Conservation (phyloP, 2,329 filamentous ascomycete genomes). For the Fusarium sp. region DNA sequence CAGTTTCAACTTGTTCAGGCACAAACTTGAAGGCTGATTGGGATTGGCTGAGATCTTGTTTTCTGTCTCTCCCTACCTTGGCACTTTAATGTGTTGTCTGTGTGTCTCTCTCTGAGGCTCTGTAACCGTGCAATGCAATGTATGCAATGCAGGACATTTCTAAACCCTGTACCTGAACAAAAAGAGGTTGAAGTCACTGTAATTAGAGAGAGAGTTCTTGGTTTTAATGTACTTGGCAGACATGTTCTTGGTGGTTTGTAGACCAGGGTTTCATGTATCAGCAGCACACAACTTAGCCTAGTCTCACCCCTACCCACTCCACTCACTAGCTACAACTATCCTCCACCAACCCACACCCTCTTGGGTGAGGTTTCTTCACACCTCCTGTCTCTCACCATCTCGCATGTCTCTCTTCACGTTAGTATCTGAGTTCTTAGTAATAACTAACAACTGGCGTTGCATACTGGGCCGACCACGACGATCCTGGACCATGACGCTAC, state of each 20-base stretch:
- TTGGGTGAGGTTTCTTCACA: background rate
- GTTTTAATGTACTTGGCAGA: slow-evolving; percentile 3
- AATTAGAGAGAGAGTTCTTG: slow-evolving; percentile 17
- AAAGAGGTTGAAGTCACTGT: slow-evolving; percentile 2
- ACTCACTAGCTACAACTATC: slow-evolving; percentile 9
- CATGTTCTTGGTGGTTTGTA: slow-evolving; percentile 9
- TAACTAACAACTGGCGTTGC: slow-evolving; percentile 27
- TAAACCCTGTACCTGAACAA: slow-evolving; percentile 26
- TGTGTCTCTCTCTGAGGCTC: slow-evolving; percentile 2
- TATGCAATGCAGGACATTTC: slow-evolving; percentile 22
- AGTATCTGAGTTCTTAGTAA: slow-evolving; percentile 4
- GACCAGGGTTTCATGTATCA: slow-evolving; percentile 40
- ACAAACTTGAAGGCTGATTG: background rate
- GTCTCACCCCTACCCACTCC: slow-evolving; percentile 10
- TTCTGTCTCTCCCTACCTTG: slow-evolving; percentile 27
- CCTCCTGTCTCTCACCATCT: slow-evolving; percentile 34
- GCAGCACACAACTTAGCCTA: slow-evolving; percentile 22
- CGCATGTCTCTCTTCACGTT: too few relatives aligned
- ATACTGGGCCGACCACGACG: slow-evolving; percentile 32
- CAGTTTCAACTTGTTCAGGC: slow-evolving; percentile 18
- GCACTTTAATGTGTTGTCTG: slow-evolving; percentile 15
- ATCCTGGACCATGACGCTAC: slow-evolving; percentile 19
- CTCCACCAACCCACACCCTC: slow-evolving; percentile 18
- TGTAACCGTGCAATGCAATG: slow-evolving; percentile 12
- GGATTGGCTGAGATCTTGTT: slow-evolving; percentile 13